These are phyloP conservation scores for Lachnellula hyalina DNA, from an alignment of 2,329 filamentous ascomycete genomes.

Conservation along the genomic window DNA sequence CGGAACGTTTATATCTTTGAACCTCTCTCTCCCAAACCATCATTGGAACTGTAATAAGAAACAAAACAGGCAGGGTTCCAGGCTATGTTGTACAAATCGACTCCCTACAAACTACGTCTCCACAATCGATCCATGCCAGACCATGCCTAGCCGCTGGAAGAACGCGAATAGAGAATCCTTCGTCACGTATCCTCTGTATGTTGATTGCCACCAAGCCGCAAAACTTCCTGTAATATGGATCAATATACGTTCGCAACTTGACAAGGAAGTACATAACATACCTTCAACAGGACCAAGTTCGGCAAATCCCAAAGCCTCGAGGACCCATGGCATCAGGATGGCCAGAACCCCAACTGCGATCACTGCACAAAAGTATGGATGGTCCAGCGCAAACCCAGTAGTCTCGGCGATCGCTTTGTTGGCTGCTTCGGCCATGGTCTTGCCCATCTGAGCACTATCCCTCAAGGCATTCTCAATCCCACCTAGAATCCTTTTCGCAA, in stretches of 20 bases:
- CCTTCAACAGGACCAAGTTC: conserved; percentile 2
- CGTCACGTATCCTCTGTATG: not conserved
- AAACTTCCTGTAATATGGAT: not conserved
- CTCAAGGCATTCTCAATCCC: not conserved
- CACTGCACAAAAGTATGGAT: not conserved
- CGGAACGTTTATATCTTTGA: no score
- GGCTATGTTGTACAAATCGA: not conserved
- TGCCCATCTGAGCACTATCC: not conserved
- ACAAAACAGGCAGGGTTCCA: no score
- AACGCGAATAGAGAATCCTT: not conserved
- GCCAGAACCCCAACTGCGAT: conserved; percentile 1
- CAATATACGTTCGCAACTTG: not conserved
- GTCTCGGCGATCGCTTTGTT: not conserved
- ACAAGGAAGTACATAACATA: not conserved
- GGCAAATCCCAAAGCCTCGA: not conserved
- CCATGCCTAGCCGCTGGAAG: conserved; percentile 1
- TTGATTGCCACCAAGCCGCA: conserved; percentile 1
- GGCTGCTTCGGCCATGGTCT: not conserved
- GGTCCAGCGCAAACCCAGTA: not conserved
- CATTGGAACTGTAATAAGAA: no score
- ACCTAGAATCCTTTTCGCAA: not conserved
- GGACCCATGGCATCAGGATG: conserved; percentile 1
- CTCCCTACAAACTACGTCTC: not conserved
- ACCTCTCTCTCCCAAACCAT: no score
- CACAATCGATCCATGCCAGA: not conserved